Base-by-base conservation (phyloP, 1,284 basidiomycete genomes). In the Trichosporon ovoides region DNA sequence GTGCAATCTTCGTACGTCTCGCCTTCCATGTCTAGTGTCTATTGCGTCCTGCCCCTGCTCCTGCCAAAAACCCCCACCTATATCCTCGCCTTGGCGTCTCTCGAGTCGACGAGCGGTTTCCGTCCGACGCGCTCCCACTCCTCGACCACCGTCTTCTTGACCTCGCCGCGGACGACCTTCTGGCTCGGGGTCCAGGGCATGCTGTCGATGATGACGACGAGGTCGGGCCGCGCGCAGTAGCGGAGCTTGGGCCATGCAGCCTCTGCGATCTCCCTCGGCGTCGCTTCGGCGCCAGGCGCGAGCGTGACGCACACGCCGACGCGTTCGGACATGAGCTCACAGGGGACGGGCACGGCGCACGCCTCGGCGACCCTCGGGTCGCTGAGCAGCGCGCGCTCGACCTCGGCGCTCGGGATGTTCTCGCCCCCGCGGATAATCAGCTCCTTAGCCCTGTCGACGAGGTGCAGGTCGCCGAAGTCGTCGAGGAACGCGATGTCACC, bases 351-450 rank as follows among this genome's bases (percentile, higher is more conserved):
- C 2, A 74, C 59, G 7, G 70, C 72, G 12, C 63, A 67, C 11
- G 66, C 71, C 58, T 74, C 68, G 1, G 57, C 55, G 2, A 74
- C 64, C 13, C 63, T 53, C 14, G 59, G 52, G 43, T 70, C 64
- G 13, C 66, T 57, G 37, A 65, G 69, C 7, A 74, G 40, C 12
- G 69, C 73, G 54, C 72, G 71, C 59, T 74, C 73, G 16, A 74
- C 66, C 35, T 72, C 70, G 1, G 22, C 20, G 16, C 69, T 69
- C 67, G 43, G 49, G 11, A 75, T 70, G 34, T 75, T 75, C 57
- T 75, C 73, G 7, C 73, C 73, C 16, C 73, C 73, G 6, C 73
- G 70, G 18, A 75, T 71, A 36, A 75, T 75, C 40, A 75, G 67
- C 49, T 55, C 57, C 53, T 60, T 60, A 0, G 52, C 55, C 1